Evolutionary conservation across 2,329 filamentous ascomycete species (phyloP), one percentile per base, ranked within the genome.

Genomic region (Fusarium begoniae): DNA sequence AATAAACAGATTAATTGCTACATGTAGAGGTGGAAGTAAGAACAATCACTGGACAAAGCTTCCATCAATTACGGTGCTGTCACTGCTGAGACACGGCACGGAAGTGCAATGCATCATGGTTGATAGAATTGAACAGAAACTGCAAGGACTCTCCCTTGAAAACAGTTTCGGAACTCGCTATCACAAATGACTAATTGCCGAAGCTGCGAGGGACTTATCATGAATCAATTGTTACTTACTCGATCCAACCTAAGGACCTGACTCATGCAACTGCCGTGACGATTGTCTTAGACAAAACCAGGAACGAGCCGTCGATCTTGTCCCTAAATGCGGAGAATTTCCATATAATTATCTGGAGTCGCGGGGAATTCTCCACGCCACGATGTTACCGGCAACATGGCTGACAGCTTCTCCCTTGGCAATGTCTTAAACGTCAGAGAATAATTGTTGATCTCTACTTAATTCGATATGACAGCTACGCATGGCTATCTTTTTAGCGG

Each of bases 41-140:
- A 45, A 12, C 0, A 22, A 4, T 22, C 8, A 17, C 10, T 6
- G 0, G 3, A 28, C 2, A 3, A 4, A 30, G 24, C 8, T 13
- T 18, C 6, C 6, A 9, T 15, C 8, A 13, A 18, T 8, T 5
- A 8, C 17, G 6, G 8, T 14, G 12, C 8, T 18, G 3, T 14
- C 17, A 24, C 6, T 4, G 6, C n/a, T 24, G 8, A 35, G 17
- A 51, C 30, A 24, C 8, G 11, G 11, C 4, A n/a, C 6, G 15
- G 11, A 30, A 20, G 8, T 18, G 38, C 14, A 14, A 20, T 3
- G 8, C 8, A 0, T 20, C 11, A 11, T 24, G 10, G 0, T 14
- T 15, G 4, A 12, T 30, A 22, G 1, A n/a, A 6, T 5, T 2
- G 4, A 17, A 18, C 17, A 5, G 2, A 18, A n/a, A 41, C 13